Evolutionary conservation across 495 filamentous ascomycete genomes (phyloP), one percentile per base, ranked within the genome.

Genomic region (Elaphomyces granulatus): DNA sequence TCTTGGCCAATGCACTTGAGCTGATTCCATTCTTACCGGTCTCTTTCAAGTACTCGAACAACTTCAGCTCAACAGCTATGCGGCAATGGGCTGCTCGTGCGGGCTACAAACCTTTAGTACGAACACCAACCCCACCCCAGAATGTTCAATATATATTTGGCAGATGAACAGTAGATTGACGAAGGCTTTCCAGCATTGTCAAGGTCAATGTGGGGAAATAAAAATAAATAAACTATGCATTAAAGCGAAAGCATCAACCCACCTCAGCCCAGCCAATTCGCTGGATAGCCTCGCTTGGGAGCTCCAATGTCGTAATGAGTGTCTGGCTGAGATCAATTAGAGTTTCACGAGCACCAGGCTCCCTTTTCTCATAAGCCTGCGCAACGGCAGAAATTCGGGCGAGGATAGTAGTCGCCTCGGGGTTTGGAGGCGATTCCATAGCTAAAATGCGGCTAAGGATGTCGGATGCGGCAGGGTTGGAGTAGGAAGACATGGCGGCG

Each of bases 251-350:
- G 33, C 7, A 17, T 14, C 8, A 17, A 30, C 47, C 50, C 21
- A 61, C 60, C 45, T 64, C 60, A n/a, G 60, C 60, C 59, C 59
- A 64, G 39, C 58, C 59, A 14, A 48, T 63, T 19, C 59, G 58
- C 41, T 58, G 56, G 3, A 63, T 39, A 17, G 56, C 55, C 32
- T 61, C 59, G 35, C 55, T 61, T 0, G 59, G 58, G 9, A 61
- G 50, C 28, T 63, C 55, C 4, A 61, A 32, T 8, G 50, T 46
- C 0, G 55, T 40, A 32, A 55, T 44, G 8, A 61, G 42, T 17
- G 58, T 52, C 14, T 55, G 50, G 3, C 59, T 51, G 28, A 54
- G 49, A 17, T 57, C 56, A 21, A 63, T 50, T 3, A 63, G 47
- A 32, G 49, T 43, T 43, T 63, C 57, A 28, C 58, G 48, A 16